These are phyloP conservation scores for Cladobotryum protrusum DNA, from an alignment of 2,329 filamentous ascomycete genomes.

Conservation along the genomic window DNA sequence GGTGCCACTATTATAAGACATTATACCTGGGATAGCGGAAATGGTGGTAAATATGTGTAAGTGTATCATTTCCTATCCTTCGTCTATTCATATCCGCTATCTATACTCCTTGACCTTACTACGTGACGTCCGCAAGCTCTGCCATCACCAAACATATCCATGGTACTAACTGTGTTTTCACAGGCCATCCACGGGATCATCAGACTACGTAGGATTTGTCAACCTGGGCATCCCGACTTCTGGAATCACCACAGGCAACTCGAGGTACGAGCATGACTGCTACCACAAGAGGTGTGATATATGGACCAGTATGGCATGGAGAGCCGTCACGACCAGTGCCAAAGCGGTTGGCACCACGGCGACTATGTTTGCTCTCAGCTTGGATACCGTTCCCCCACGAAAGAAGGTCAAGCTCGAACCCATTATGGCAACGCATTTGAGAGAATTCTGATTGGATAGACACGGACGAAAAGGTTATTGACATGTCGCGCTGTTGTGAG, in stretches of 20 bases:
- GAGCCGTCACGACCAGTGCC: conserved; percentile 32
- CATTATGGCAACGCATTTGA: not conserved
- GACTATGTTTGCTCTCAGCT: conserved; percentile 34
- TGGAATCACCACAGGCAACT: conserved; percentile 34
- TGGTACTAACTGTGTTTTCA: too few species aligned
- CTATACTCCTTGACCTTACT: too few species aligned
- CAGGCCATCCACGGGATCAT: conserved; percentile 3
- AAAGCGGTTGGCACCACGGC: conserved; percentile 45
- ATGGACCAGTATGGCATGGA: conserved; percentile 35
- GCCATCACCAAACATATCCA: too few species aligned
- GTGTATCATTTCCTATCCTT: not conserved
- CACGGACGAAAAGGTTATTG: too few species aligned
- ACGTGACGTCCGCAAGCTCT: too few species aligned
- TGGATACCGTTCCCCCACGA: conserved; percentile 29
- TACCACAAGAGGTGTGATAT: conserved; percentile 37
- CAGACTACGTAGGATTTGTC: conserved; percentile 34
- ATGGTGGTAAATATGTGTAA: conserved; percentile 22
- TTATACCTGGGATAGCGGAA: conserved; percentile 24
- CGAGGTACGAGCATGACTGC: conserved; percentile 27
- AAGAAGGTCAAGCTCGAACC: conserved; percentile 19
- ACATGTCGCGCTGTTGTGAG: too few species aligned
- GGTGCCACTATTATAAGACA: conserved; percentile 27
- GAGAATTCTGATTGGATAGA: not conserved
- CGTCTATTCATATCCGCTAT: too few species aligned
- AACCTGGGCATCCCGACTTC: conserved; percentile 30